Evolutionary conservation across 2,329 filamentous ascomycete genomes (phyloP).

Genomic region (Westerdykella ornata): DNA sequence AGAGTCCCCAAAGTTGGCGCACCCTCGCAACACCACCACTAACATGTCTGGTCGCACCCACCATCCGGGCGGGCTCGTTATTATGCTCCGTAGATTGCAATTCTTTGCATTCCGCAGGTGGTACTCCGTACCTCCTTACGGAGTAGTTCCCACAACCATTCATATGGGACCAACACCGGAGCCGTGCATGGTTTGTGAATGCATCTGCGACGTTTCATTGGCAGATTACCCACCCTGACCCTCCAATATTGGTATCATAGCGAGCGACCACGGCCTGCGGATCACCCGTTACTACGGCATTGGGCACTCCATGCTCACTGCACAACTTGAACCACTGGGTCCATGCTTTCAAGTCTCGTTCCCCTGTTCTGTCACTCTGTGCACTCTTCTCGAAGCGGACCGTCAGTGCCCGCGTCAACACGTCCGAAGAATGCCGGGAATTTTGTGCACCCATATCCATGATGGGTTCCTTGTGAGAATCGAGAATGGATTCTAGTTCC

Average conservation of each 20-base stretch:
- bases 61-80: too few species aligned
- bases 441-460: not conserved
- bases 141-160: constrained; percentile 12
- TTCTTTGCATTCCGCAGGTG: constrained; percentile 1
- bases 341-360: constrained; percentile 8
- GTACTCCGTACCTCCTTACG: constrained; percentile 10
- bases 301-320: constrained; percentile 20
- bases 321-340: constrained; percentile 9
- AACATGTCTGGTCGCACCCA: too few species aligned
- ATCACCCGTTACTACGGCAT: constrained; percentile 35
- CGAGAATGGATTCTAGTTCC: too few species aligned
- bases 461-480: not conserved
- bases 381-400: constrained; percentile 25
- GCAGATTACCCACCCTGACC: constrained; percentile 16
- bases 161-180: constrained; percentile 13
- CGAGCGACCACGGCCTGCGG: constrained; percentile 19
- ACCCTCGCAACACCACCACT: too few species aligned
- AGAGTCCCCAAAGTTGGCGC: constrained; percentile 11
- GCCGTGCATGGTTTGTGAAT: constrained; percentile 5
- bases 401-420: constrained; percentile 3
- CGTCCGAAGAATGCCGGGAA: not conserved
- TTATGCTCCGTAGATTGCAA: too few species aligned
- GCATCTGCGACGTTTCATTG: constrained; percentile 7
- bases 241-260: constrained; percentile 26
- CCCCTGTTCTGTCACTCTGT: constrained; percentile 10